Evolutionary conservation across 371 early-diverging fungal species (phyloP).

Genomic region (Mycotypha africana): DNA sequence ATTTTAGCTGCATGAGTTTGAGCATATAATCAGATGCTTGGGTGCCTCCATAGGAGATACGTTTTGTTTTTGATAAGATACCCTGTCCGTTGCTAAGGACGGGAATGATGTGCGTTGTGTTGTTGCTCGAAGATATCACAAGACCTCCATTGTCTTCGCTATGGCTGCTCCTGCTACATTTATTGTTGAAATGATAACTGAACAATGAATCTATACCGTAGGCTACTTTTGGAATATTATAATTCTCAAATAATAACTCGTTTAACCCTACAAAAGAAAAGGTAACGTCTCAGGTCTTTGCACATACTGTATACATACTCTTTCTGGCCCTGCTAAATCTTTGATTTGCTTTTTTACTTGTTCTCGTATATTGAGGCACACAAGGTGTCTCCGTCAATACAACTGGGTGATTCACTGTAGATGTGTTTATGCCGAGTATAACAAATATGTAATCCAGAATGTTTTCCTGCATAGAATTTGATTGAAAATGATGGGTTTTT

Average conservation of each 20-base stretch:
- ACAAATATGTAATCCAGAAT: conserved; percentile 82
- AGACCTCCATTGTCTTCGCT: conserved; percentile 57
- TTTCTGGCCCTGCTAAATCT: no score
- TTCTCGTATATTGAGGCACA: conserved; percentile 69
- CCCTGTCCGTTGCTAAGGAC: conserved; percentile 58
- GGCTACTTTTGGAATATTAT: conserved; percentile 66
- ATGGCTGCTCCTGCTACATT: no score
- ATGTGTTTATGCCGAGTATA: conserved; percentile 70
- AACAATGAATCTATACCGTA: conserved; percentile 88
- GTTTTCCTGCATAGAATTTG: conserved; percentile 50
- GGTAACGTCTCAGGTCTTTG: neutral
- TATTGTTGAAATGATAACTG: conserved; percentile 70
- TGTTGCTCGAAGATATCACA: conserved; percentile 69
- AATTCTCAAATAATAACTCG: conserved; percentile 86
- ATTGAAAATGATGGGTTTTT: neutral
- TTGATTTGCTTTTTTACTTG: conserved; percentile 34
- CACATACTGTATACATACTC: no score
- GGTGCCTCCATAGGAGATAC: conserved; percentile 33
- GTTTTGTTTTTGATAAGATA: conserved; percentile 52
- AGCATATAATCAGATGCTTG: conserved; percentile 76
- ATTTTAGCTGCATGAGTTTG: conserved; percentile 86
- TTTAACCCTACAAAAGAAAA: conserved; percentile 53
- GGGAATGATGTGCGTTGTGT: conserved; percentile 75
- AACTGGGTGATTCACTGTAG: conserved; percentile 67
- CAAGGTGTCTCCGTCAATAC: conserved; percentile 84